Evolutionary conservation across 306 rosid species (phyloP), one percentile per base, ranked within the genome.

Genomic region (Sphenostylis stenocarpa): DNA sequence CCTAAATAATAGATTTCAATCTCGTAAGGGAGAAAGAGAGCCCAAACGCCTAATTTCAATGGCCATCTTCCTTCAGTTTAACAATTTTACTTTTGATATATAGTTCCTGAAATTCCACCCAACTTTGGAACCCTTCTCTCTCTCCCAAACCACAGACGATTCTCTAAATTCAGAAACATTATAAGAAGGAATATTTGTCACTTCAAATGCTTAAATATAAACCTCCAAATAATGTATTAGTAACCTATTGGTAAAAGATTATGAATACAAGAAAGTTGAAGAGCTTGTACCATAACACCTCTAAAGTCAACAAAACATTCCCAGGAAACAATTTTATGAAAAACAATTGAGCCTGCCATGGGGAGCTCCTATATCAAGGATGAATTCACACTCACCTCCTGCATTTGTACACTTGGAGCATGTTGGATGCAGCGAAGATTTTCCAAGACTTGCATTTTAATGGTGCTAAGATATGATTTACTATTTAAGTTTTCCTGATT

Each of bases 391-490:
- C 91, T 88, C 81, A 95, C 98, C 97, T 95, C 98, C 68, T 95
- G 98, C 98, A 95, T 84, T 76, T 95, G 98, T 43, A 95, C 98
- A 77, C 96, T 86, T 3, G 97, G 98, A 71, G 98, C 98, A 63
- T 95, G 97, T 81, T 95, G 97, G 67, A 95, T 92, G 85, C 81
- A 79, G 33, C 97, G 97, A 12, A 95, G 97, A 85, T 92, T 95
- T 85, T 95, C 98, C 80, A 92, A 38, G 70, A 95, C 97, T 83
- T 95, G 98, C 83, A 89, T 84, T 89, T 95, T 95, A 77, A 95
- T 90, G 47, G 93, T 84, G 88, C 97, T 81, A 51, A 95, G 88
- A 76, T 92, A 95, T 33, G 98, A 95, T 84, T 95, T 95, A 73
- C 97, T 90, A 81, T 95, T 95, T 61, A 89, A 80, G 79, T 95